Base-by-base conservation (phyloP, 2,329 filamentous ascomycete species). In the Fusarium sp. region DNA sequence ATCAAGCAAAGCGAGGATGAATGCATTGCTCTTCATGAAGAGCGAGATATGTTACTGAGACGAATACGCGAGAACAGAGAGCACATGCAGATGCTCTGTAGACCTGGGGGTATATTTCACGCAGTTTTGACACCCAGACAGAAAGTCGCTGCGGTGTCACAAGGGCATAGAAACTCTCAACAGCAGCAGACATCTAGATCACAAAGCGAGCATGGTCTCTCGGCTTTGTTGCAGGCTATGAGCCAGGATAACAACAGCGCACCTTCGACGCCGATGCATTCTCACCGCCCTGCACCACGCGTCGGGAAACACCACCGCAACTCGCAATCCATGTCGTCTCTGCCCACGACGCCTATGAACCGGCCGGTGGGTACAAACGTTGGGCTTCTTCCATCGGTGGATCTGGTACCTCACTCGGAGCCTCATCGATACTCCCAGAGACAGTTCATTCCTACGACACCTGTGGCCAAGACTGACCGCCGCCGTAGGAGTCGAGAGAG, bases 51-150 rank as follows among this genome's bases (percentile, higher is more conserved):
- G 80, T 86, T 98, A 56, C 89, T 95, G 65, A 93, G 91, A 70
- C 91, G 95, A 26, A 97, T 98, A 72, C 90, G 93, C 45, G 94
- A 97, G 80, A 97, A 97, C 79, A 88, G 95, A 70, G 93, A 97
- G 79, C 95, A 97, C 78, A 91, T 97, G 76, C 93, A 93, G 65
- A 88, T 89, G 78, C 89, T 97, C 54, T 91, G 93, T 77, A 92
- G 93, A 75, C 93, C 93, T 4, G 92, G 92, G 20, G 91, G 90
- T 56, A 89, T 90, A 38, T 91, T 91, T 62, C 88, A 92, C 68
- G 84, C 88, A 65, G 86, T 90, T 65, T 83, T 91, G 66, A 91
- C 89, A 5, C 90, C 91, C 72, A 83, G 86, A 83, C 81, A 86
- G 71, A 81, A 88, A 20, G 61, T 60, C 16, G 67, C 64, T 77